A percentile compares a stretch with the other conserved stretches of the same genome.
phyloP scores from a whole-genome alignment of 2,329 filamentous ascomycete species.

The Ceratocystis destructans region DNA sequence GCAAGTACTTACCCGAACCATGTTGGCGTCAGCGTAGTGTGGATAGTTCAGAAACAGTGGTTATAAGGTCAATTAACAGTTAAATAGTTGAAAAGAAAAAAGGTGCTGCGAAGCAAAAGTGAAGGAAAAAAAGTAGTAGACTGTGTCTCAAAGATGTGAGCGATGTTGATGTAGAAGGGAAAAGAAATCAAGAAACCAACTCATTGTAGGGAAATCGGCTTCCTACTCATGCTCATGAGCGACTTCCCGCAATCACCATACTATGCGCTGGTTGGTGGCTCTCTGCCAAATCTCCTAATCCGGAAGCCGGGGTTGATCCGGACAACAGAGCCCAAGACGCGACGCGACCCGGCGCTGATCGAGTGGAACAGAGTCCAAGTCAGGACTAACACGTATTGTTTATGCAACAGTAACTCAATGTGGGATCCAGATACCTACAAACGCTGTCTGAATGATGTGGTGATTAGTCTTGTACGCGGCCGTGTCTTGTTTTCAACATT shows the following conservation, averaged over 20 bases:
- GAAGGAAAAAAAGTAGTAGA: not conserved
- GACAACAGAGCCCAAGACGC: not conserved
- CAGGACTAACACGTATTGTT: not conserved
- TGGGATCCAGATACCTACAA: too few species aligned
- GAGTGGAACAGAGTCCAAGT: not conserved
- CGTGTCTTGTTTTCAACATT: not conserved
- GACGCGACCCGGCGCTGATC: not conserved
- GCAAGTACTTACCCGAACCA: not conserved
- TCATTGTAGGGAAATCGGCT: not conserved
- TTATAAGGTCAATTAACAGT: not conserved
- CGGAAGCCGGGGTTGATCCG: not conserved
- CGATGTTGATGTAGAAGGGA: not conserved
- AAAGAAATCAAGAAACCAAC: not conserved
- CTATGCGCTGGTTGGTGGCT: not conserved
- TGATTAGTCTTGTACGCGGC: too few species aligned
- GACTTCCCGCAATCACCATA: not conserved
- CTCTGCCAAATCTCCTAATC: not conserved
- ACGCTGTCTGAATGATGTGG: too few species aligned
- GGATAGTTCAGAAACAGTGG: too few species aligned
- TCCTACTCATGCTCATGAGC: not conserved
- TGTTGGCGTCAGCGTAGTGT: not conserved
- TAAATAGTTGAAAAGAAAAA: not conserved
- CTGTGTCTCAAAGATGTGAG: not conserved
- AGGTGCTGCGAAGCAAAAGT: not conserved
- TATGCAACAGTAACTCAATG: too few species aligned